A percentile compares a stretch with the other conserved stretches of the same genome.
Conservation (phyloP, 352 stramenopile genomes). For the Pythium plurisporium region DNA sequence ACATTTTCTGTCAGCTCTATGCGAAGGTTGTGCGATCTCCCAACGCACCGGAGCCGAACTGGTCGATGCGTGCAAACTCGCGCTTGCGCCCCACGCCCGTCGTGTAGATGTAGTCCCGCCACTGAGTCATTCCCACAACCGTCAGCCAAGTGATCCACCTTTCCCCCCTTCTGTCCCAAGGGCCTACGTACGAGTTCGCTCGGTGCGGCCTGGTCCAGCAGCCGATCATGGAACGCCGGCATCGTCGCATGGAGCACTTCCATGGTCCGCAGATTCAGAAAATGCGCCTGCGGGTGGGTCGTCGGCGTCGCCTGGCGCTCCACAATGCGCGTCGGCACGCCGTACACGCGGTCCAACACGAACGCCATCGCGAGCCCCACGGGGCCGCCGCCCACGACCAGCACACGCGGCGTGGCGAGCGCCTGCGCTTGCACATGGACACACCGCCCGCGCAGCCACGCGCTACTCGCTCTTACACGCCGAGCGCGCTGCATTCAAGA, state of each 20-base stretch:
- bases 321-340: constrained; percentile 65
- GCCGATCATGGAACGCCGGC: constrained; percentile 62
- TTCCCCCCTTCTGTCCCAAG: background rate
- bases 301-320: constrained; percentile 70
- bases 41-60: constrained; percentile 59
- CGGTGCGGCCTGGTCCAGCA: constrained; percentile 55
- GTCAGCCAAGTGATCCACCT: background rate
- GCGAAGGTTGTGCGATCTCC: too few relatives aligned
- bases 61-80: constrained; percentile 75
- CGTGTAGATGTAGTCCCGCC: constrained; percentile 85
- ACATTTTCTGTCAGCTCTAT: background rate
- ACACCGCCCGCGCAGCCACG: background rate
- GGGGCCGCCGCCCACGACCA: constrained; percentile 71
- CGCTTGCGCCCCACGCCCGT: constrained; percentile 55
- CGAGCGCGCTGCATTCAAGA: background rate
- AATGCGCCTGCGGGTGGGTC: constrained; percentile 92
- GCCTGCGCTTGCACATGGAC: constrained; percentile 1
- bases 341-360: constrained; percentile 68
- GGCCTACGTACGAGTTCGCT: constrained; percentile 43
- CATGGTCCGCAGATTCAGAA: constrained; percentile 93
- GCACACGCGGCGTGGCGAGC: constrained; percentile 28
- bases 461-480: background rate
- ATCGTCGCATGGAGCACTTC: constrained; percentile 87
- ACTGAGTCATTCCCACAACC: constrained; percentile 29
- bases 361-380: constrained; percentile 64